phyloP scores from a whole-genome alignment of 176 grass and related monocot species.

The Juncus inflexus region DNA sequence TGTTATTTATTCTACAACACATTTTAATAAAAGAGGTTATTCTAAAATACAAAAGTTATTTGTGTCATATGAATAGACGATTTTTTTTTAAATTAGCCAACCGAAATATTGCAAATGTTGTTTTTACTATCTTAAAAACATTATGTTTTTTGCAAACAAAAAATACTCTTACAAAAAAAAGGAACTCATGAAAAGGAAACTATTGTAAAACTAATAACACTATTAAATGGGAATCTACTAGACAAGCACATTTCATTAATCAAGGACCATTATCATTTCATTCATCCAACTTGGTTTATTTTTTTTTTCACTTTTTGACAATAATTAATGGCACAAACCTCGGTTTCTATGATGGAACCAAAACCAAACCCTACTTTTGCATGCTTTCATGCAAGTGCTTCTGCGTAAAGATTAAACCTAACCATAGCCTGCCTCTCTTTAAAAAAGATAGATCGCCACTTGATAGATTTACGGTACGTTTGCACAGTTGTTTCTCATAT shows the following conservation, averaged over 20 bases:
- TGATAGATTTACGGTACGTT: slow-evolving; percentile 1
- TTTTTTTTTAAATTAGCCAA: too few relatives aligned
- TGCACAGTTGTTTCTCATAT: background rate
- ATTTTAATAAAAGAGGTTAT: too few relatives aligned
- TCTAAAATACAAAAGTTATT: too few relatives aligned
- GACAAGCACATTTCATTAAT: background rate
- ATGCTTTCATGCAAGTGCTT: slow-evolving; percentile 25
- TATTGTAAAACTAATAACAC: background rate
- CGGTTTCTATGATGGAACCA: slow-evolving; percentile 14
- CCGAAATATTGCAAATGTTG: too few relatives aligned
- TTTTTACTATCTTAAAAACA: too few relatives aligned
- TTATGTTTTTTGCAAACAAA: too few relatives aligned
- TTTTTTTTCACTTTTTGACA: background rate
- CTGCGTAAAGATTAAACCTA: slow-evolving; percentile 17
- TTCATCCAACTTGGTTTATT: background rate
- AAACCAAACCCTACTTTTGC: slow-evolving; percentile 30
- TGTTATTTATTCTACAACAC: too few relatives aligned
- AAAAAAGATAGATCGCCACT: slow-evolving; percentile 19
- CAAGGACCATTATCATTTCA: background rate
- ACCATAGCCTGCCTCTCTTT: slow-evolving; percentile 7
- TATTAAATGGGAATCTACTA: background rate
- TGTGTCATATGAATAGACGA: too few relatives aligned
- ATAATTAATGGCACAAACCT: slow-evolving; percentile 10
- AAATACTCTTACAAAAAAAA: background rate
- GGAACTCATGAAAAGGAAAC: background rate